Evolutionary conservation across 2,329 filamentous ascomycete species (phyloP).

Genomic region (Xylariaceae sp.): DNA sequence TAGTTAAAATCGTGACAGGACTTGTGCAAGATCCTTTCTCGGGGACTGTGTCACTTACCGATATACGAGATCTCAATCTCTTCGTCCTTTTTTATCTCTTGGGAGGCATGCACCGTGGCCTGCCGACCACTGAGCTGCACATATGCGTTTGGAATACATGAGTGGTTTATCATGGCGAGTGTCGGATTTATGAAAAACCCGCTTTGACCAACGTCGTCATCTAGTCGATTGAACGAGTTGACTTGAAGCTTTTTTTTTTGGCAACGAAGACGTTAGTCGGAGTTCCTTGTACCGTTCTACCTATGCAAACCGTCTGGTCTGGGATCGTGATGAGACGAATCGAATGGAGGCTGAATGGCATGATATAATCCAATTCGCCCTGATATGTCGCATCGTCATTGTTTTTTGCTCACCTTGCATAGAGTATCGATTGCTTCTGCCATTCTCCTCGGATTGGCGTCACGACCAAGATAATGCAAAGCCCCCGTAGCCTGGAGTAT

Average conservation of each 20-base stretch:
- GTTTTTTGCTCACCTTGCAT: constrained; percentile 46
- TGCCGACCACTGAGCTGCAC: constrained; percentile 52
- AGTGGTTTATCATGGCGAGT: constrained; percentile 60
- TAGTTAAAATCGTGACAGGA: neutral
- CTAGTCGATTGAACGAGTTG: constrained; percentile 57
- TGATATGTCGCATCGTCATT: too few species aligned
- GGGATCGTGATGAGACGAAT: too few species aligned
- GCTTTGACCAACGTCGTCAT: constrained; percentile 48
- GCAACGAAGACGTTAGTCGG: too few species aligned
- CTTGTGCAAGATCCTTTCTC: neutral
- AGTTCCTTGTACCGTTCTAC: too few species aligned
- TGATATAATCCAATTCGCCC: too few species aligned
- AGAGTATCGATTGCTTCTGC: constrained; percentile 43
- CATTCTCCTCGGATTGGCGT: constrained; percentile 34
- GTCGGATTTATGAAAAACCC: constrained; percentile 55
- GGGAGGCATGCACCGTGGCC: constrained; percentile 48
- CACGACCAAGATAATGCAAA: constrained; percentile 42
- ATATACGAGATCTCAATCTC: constrained; percentile 62
- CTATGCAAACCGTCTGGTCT: too few species aligned
- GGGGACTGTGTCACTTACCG: constrained; percentile 35
- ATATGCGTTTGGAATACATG: constrained; percentile 56
- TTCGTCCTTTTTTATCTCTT: constrained; percentile 46
- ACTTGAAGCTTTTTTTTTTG: constrained; percentile 53
- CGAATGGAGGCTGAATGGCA: too few species aligned
- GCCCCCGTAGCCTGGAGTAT: constrained; percentile 47